Conservation (phyloP, 176 grass and related monocot genomes). For the Poa pratensis region DNA sequence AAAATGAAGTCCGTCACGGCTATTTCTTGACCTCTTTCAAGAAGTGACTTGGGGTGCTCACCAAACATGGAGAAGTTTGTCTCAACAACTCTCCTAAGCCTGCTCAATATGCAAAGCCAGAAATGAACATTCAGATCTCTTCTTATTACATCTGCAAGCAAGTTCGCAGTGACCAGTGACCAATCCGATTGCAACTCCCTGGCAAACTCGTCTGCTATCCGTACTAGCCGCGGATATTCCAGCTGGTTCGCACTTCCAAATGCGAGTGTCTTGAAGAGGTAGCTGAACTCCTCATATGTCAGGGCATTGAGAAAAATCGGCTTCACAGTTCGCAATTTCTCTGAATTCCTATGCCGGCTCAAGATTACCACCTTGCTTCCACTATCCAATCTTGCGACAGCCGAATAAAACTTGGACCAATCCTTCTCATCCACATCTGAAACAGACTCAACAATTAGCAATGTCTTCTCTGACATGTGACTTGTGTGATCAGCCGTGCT, state of each 20-base stretch:
- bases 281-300: not conserved
- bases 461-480: not conserved
- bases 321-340: not conserved
- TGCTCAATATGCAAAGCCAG: not conserved
- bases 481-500: not conserved
- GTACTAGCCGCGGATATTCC: not conserved
- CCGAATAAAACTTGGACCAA: not conserved
- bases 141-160: not conserved
- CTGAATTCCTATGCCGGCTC: not conserved
- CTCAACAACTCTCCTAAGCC: not conserved
- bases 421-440: not conserved
- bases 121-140: not conserved
- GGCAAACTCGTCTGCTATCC: not conserved
- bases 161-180: not conserved
- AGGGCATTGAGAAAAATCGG: not conserved
- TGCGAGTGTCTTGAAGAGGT: slow-evolving; percentile 9
- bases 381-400: not conserved
- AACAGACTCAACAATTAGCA: not conserved
- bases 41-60: not conserved
- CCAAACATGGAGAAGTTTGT: not conserved
- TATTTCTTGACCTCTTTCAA: not conserved
- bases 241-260: not conserved
- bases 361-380: slow-evolving; percentile 15
- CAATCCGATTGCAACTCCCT: not conserved
- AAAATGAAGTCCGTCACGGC: not conserved